Percentiles rank a stretch among this genome's conserved stretches.
These are phyloP conservation scores for Apiosordaria backusii DNA, from an alignment of 495 filamentous ascomycete species.

Conservation along the genomic window DNA sequence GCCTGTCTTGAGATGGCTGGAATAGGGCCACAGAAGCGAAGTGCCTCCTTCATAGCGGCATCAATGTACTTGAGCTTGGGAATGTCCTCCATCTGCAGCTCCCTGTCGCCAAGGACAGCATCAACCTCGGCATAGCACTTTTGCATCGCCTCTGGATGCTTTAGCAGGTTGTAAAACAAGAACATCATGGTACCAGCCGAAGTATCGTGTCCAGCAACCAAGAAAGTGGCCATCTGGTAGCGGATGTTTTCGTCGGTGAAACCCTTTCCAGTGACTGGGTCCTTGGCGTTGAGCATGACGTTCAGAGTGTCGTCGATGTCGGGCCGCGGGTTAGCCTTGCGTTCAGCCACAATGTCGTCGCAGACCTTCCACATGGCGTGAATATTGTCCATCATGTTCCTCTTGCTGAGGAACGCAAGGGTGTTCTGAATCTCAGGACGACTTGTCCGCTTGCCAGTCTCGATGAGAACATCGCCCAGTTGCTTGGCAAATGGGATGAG, in stretches of 20 bases:
- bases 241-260: conserved; percentile 54
- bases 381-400: conserved; percentile 52
- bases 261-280: conserved; percentile 55
- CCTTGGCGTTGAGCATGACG: conserved; percentile 56
- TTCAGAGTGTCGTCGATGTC: conserved; percentile 62
- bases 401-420: conserved; percentile 44
- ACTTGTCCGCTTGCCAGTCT: conserved; percentile 43
- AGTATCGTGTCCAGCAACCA: conserved; percentile 61
- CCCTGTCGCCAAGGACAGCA: conserved; percentile 53
- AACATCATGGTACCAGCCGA: conserved; percentile 48
- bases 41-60: conserved; percentile 54
- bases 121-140: conserved; percentile 36
- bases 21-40: conserved; percentile 58
- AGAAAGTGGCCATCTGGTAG: conserved; percentile 61
- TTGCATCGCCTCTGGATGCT: conserved; percentile 34
- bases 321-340: conserved; percentile 46
- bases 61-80: conserved; percentile 59
- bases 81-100: conserved; percentile 58
- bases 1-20: conserved; percentile 29
- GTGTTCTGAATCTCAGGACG: conserved; percentile 45
- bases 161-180: conserved; percentile 34
- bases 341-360: conserved; percentile 51
- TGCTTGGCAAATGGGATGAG: conserved; percentile 58
- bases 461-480: conserved; percentile 50
- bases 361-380: conserved; percentile 49